Evolutionary conservation across 108 stramenopile species (phyloP).

Genomic region (Cylindrotheca closterium): DNA sequence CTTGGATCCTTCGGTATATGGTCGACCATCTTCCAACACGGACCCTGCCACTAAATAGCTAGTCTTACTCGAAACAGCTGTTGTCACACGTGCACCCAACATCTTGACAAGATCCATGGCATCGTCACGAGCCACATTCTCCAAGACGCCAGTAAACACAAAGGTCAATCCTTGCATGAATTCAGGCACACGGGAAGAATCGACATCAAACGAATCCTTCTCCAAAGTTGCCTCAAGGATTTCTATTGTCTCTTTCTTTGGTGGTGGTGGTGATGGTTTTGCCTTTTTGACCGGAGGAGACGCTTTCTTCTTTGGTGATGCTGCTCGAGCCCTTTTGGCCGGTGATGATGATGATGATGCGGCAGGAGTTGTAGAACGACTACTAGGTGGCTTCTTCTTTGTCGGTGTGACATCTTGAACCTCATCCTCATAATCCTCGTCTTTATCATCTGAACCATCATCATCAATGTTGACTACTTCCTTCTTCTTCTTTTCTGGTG

Average conservation of each 20-base stretch:
- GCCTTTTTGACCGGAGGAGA: neutral
- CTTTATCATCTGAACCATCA: too few species aligned
- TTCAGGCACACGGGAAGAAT: constrained; percentile 22
- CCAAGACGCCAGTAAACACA: constrained; percentile 76
- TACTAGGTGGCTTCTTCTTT: too few species aligned
- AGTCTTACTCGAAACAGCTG: constrained; percentile 82
- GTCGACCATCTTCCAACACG: constrained; percentile 92
- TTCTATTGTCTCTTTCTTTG: neutral
- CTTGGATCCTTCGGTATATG: constrained; percentile 75
- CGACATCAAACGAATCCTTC: constrained; percentile 22
- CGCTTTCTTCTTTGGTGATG: neutral
- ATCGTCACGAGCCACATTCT: constrained; percentile 54
- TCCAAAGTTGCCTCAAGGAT: constrained; percentile 25
- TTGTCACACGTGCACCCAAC: constrained; percentile 81
- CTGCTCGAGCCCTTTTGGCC: too few species aligned
- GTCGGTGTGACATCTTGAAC: too few species aligned
- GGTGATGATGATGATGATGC: too few species aligned
- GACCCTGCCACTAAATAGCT: constrained; percentile 80
- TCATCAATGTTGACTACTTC: too few species aligned
- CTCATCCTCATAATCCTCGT: too few species aligned
- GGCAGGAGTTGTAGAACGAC: too few species aligned
- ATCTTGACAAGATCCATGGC: constrained; percentile 73
- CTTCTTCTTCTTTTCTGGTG: too few species aligned
- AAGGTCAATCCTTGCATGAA: constrained; percentile 63
- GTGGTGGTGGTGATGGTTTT: neutral